phyloP scores from a whole-genome alignment of 257 asterid genomes.

The Capsicum chinense region DNA sequence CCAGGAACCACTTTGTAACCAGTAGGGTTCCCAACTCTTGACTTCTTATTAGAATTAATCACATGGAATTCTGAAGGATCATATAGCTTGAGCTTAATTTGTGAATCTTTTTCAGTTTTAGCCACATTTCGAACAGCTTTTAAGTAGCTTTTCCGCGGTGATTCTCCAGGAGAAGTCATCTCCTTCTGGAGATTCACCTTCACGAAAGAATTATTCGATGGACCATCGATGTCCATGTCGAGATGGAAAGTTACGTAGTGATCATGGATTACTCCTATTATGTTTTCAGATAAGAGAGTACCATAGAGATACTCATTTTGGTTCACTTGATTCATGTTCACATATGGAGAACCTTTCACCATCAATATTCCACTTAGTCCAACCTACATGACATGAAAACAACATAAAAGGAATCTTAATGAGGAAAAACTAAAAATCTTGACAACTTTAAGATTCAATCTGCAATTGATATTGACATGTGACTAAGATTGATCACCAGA shows the following conservation, averaged over 20 bases:
- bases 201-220: conserved; percentile 69
- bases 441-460: neutral
- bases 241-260: conserved; percentile 84
- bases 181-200: conserved; percentile 79
- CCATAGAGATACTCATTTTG: conserved; percentile 66
- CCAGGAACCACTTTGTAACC: conserved; percentile 91
- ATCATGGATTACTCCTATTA: conserved; percentile 89
- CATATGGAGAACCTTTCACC: conserved; percentile 83
- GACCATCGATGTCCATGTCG: conserved; percentile 89
- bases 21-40: conserved; percentile 75
- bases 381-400: conserved; percentile 49
- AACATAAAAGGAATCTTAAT: conserved; percentile 6
- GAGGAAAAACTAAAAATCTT: neutral
- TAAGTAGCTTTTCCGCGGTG: conserved; percentile 85
- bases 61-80: conserved; percentile 93
- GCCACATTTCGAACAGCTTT: conserved; percentile 72
- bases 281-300: conserved; percentile 79
- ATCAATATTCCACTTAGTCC: conserved; percentile 86
- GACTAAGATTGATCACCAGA: neutral
- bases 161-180: conserved; percentile 54
- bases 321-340: conserved; percentile 74
- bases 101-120: conserved; percentile 88
- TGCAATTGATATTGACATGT: neutral
- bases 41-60: conserved; percentile 66
- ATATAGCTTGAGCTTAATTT: conserved; percentile 63